Conservation (phyloP, 1,139 yeast genomes). For the Lodderomyces parapsilosis region DNA sequence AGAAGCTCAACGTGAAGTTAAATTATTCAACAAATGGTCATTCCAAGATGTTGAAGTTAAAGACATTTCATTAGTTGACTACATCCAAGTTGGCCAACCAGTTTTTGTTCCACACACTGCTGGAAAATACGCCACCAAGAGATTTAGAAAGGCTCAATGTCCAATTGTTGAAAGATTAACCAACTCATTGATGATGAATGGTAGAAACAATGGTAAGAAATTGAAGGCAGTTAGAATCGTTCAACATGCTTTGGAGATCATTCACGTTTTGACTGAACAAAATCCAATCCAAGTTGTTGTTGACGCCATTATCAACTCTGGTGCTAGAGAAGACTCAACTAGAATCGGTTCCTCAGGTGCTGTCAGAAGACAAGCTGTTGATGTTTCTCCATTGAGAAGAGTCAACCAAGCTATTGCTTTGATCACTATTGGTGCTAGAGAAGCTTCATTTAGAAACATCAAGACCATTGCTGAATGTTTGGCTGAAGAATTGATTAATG, state of each 20-base stretch:
- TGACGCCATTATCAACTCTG: constrained; percentile 99
- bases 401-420: constrained; percentile 99
- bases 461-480: constrained; percentile 99
- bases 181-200: constrained; percentile 99
- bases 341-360: constrained; percentile 99
- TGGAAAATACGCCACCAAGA: constrained; percentile 99
- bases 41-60: constrained; percentile 96
- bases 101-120: constrained; percentile 99
- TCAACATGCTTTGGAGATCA: constrained; percentile 98
- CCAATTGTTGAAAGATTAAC: constrained; percentile 99
- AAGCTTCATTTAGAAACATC: constrained; percentile 99
- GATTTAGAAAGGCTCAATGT: constrained; percentile 99
- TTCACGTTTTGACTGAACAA: constrained; percentile 95
- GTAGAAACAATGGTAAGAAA: constrained; percentile 99
- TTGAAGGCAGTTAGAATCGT: constrained; percentile 99
- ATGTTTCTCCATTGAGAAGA: constrained; percentile 99
- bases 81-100: constrained; percentile 97
- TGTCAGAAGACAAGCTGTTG: constrained; percentile 99
- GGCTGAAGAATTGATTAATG: constrained; percentile 99
- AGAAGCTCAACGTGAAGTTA: constrained; percentile 94
- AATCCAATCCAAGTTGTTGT: constrained; percentile 99
- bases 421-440: constrained; percentile 99
- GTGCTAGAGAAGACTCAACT: constrained; percentile 99
- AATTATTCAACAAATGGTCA: constrained; percentile 99
- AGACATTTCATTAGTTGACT: constrained; percentile 97